phyloP scores from a whole-genome alignment of 768 basidiomycete genomes.

The Tricholoma sp. region DNA sequence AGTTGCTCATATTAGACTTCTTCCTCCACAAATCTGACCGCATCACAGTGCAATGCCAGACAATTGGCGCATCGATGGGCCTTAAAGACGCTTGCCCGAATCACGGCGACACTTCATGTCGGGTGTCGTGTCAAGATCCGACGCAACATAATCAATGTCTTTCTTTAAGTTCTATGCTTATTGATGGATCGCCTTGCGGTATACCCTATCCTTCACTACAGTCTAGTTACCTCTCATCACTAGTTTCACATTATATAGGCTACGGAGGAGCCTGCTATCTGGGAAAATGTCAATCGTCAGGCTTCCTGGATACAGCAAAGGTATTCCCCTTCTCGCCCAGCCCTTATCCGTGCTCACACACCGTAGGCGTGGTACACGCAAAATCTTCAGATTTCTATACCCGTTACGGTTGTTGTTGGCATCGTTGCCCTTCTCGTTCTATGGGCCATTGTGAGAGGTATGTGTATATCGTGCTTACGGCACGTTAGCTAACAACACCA shows the following conservation, averaged over 20 bases:
- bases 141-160: conserved; percentile 55
- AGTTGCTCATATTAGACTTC: conserved; percentile 22
- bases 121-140: conserved; percentile 79
- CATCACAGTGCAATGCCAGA: conserved; percentile 65
- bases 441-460: conserved; percentile 42
- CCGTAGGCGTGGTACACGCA: conserved; percentile 70
- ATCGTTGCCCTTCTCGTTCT: conserved; percentile 57
- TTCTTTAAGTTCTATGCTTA: conserved; percentile 60
- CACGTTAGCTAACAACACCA: not conserved
- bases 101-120: conserved; percentile 60
- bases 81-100: conserved; percentile 63
- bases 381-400: conserved; percentile 77
- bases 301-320: conserved; percentile 55
- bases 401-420: conserved; percentile 69
- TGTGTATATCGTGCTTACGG: conserved; percentile 12
- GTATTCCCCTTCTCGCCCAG: conserved; percentile 24
- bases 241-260: conserved; percentile 32
- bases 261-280: conserved; percentile 66
- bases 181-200: conserved; percentile 86
- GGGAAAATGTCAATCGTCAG: conserved; percentile 59
- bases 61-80: conserved; percentile 66
- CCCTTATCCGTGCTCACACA: conserved; percentile 5
- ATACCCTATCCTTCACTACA: conserved; percentile 18
- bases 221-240: conserved; percentile 4
- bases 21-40: conserved; percentile 3